These are phyloP conservation scores for Eremothecium cymbalariae DNA, from an alignment of 1,139 yeast species.

Conservation along the genomic window DNA sequence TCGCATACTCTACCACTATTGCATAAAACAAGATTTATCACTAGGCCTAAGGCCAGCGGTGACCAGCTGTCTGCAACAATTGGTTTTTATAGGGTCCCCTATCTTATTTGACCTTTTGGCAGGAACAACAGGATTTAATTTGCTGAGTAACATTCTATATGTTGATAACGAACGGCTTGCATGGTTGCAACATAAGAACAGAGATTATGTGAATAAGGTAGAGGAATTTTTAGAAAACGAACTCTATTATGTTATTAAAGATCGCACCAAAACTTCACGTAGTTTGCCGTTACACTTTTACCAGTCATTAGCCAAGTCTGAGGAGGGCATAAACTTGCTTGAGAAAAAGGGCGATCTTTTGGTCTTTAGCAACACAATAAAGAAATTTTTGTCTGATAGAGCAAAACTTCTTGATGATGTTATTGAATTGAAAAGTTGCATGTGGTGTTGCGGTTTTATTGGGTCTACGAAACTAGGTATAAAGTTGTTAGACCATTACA, in stretches of 20 bases:
- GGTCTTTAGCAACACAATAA: constrained; percentile 37
- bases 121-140: constrained; percentile 48
- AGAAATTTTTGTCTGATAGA: constrained; percentile 28
- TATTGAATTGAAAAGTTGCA: constrained; percentile 55
- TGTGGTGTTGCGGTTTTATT: constrained; percentile 86
- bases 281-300: constrained; percentile 63
- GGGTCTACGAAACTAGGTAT: constrained; percentile 65
- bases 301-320: constrained; percentile 70
- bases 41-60: constrained; percentile 20
- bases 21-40: constrained; percentile 33
- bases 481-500: constrained; percentile 54
- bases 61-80: constrained; percentile 27
- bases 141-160: constrained; percentile 44
- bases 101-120: constrained; percentile 48
- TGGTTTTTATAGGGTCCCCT: constrained; percentile 32
- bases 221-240: constrained; percentile 33
- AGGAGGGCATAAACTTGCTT: constrained; percentile 59
- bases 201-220: constrained; percentile 44
- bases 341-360: constrained; percentile 42
- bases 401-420: constrained; percentile 30
- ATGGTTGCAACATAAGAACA: constrained; percentile 50
- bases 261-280: background rate
- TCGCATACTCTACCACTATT: constrained; percentile 41
- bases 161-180: constrained; percentile 49
- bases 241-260: constrained; percentile 10